Base-by-base conservation (phyloP, 768 basidiomycete genomes). In the Lentinula lateritia region DNA sequence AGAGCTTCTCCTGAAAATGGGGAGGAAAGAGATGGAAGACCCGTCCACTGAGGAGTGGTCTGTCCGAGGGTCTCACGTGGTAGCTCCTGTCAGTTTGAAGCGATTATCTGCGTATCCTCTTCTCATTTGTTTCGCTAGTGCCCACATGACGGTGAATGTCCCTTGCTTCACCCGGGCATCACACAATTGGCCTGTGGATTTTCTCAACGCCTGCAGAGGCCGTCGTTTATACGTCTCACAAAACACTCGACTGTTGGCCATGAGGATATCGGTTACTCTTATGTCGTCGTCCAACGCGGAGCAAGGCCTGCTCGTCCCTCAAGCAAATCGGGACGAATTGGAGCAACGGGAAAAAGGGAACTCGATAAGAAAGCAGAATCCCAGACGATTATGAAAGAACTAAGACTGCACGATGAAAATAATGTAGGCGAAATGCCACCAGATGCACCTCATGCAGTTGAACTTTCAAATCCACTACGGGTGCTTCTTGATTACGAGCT, bases 221-320 rank as follows among this genome's bases (percentile, higher is more conserved):
- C 96, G 9, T 75, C 80, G 9, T 97, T 97, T 73, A 80, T 95
- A 42, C 87, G 93, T 34, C 81, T 78, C 62, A 98, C 95, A 18
- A 98, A 97, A 71, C 93, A 96, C 71, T 88, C 90, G 23, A 84
- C 82, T 28, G 73, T 83, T 36, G 94, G 93, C 1, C 91, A 95
- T 64, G 94, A 96, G 72, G 90, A 96, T 66, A 82, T 87, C 39
- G 85, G 83, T 38, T 98, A 95, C 71, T 92, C 93, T 16, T 99
- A 99, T 70, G 83, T 97, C 52, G 90, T 94, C 35, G 81, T 99
- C 60, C 87, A 86, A 36, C 82, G 93, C 54, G 96, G 95, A 2
- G 64, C 76, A 34, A 80, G 95, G 61, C 94, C 94, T 7, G 56
- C 61, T 15, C 64, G 70, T 45, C 64, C 70, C 1, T 67, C 67